Conservation (phyloP, 2,329 filamentous ascomycete species). For the Torrubiella hemipterigena region DNA sequence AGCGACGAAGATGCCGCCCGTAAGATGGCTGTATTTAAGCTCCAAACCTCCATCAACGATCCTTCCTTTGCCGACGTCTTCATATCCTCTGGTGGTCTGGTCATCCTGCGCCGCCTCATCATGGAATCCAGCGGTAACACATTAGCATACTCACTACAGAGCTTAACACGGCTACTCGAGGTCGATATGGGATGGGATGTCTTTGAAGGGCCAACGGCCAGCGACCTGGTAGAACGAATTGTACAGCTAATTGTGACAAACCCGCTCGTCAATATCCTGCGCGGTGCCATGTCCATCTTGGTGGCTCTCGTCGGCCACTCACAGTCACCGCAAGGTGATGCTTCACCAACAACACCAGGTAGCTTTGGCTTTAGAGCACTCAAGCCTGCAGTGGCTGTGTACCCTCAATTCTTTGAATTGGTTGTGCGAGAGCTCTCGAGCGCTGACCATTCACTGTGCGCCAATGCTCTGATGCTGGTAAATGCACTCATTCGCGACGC, state of each 20-base stretch:
- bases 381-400: conserved; percentile 80
- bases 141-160: conserved; percentile 86
- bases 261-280: conserved; percentile 91
- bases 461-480: conserved; percentile 88
- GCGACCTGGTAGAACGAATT: conserved; percentile 61
- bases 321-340: conserved; percentile 37
- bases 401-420: conserved; percentile 90
- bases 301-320: conserved; percentile 87
- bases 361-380: conserved; percentile 81
- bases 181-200: conserved; percentile 97
- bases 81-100: conserved; percentile 76
- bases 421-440: conserved; percentile 85
- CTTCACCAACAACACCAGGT: conserved; percentile 32
- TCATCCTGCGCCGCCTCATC: conserved; percentile 69
- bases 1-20: conserved; percentile 79
- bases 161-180: conserved; percentile 75
- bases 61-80: conserved; percentile 95
- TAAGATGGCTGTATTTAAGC: conserved; percentile 98
- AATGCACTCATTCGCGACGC: conserved; percentile 92
- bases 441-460: conserved; percentile 89
- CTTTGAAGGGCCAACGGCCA: conserved; percentile 50
- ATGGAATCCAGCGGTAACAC: conserved; percentile 85
- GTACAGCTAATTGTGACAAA: conserved; percentile 92
- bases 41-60: conserved; percentile 90
- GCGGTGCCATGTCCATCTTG: conserved; percentile 92